phyloP scores from a whole-genome alignment of 345 rosid species.

The Pistacia atlantica region DNA sequence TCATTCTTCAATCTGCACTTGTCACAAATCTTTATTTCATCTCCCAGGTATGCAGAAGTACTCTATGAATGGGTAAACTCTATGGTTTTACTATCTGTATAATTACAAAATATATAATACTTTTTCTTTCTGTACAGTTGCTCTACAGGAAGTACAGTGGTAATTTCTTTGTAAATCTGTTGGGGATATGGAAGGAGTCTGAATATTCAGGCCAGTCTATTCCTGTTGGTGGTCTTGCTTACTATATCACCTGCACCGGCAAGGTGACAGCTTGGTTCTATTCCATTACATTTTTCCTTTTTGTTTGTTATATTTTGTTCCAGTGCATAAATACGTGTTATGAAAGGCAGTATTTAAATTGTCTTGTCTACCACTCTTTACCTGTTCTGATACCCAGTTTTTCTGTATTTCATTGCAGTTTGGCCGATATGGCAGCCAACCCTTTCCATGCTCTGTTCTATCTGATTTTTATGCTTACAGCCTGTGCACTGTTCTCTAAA shows the following conservation, averaged over 20 bases:
- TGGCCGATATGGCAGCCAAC: conserved; percentile 76
- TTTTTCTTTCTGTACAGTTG: conserved; percentile 43
- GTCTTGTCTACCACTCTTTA: background rate
- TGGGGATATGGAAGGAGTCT: conserved; percentile 76
- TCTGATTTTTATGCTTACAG: conserved; percentile 69
- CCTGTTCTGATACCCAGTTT: conserved; percentile 5
- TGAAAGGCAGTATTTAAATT: background rate
- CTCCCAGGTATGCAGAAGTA: conserved; percentile 52
- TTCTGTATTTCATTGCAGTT: conserved; percentile 34
- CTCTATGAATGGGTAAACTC: background rate
- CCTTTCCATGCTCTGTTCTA: conserved; percentile 82
- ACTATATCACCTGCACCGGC: conserved; percentile 74
- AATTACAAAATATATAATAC: background rate
- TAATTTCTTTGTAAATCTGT: conserved; percentile 67
- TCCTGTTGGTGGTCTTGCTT: conserved; percentile 77
- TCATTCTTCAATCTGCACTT: conserved; percentile 78
- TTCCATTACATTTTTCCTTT: background rate
- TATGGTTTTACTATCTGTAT: background rate
- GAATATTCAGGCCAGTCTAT: conserved; percentile 69
- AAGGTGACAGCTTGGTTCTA: conserved; percentile 29
- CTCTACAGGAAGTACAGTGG: conserved; percentile 67
- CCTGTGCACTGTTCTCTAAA: conserved; percentile 80
- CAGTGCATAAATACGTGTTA: background rate
- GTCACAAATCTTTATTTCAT: conserved; percentile 71
- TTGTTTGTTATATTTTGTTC: background rate